Evolutionary conservation across 805 yeast genomes (phyloP).

Genomic region (Kluyveromyces nonfermentans): DNA sequence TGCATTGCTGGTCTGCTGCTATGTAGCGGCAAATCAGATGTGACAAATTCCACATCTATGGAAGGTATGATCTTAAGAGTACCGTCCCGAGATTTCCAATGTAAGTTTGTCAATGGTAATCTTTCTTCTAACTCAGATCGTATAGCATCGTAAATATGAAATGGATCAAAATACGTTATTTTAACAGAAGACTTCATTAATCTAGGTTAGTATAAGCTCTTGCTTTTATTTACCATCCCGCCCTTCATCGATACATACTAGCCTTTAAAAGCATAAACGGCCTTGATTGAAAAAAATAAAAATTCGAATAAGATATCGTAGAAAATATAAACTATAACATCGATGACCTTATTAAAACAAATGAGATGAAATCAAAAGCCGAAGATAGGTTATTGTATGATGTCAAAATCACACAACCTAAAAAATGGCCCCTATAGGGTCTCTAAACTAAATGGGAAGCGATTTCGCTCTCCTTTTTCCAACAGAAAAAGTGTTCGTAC

Average conservation of each 20-base stretch:
- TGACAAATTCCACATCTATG: slow-evolving; percentile 17
- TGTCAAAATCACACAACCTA: background rate
- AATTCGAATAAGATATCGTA: no score
- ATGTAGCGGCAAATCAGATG: slow-evolving; percentile 10
- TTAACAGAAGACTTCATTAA: slow-evolving; percentile 4
- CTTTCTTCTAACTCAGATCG: slow-evolving; percentile 21
- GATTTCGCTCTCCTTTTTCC: background rate
- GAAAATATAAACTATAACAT: background rate
- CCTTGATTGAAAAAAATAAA: no score
- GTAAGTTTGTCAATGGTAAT: slow-evolving; percentile 25
- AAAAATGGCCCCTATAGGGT: background rate
- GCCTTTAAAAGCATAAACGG: no score
- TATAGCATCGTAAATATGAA: slow-evolving; percentile 25
- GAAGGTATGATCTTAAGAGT: slow-evolving; percentile 17
- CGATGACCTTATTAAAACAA: background rate
- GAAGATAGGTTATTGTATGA: background rate
- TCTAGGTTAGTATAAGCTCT: background rate
- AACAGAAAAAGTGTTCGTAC: background rate
- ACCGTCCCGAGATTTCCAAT: slow-evolving; percentile 25
- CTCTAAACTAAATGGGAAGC: background rate
- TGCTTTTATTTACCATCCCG: background rate
- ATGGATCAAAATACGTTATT: slow-evolving; percentile 30
- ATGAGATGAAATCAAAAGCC: background rate
- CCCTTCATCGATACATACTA: background rate
- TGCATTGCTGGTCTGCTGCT: slow-evolving; percentile 9